Conservation (phyloP, 768 basidiomycete genomes). For the Phanerochaete carnosa region DNA sequence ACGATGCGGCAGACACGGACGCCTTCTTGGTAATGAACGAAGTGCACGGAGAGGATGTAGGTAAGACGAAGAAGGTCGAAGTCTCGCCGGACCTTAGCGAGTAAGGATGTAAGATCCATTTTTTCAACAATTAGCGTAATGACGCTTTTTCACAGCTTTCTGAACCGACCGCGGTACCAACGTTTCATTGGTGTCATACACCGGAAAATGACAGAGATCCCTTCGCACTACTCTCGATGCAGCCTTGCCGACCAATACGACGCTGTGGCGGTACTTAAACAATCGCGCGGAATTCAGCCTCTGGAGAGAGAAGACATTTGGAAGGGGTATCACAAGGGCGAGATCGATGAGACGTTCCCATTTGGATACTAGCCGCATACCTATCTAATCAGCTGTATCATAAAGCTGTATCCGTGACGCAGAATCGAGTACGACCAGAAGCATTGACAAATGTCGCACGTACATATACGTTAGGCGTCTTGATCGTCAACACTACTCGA, state of each 20-base stretch:
- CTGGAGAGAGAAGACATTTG: slow-evolving; percentile 19
- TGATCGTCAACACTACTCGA: too few species aligned
- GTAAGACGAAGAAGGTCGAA: slow-evolving; percentile 16
- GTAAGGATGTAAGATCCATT: slow-evolving; percentile 12
- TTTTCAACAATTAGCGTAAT: background rate
- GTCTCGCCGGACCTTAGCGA: slow-evolving; percentile 17
- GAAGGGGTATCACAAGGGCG: slow-evolving; percentile 12
- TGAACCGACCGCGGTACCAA: slow-evolving; percentile 21
- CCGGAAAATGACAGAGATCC: slow-evolving; percentile 20
- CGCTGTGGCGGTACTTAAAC: slow-evolving; percentile 18
- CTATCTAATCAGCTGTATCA: background rate
- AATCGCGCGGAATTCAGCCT: slow-evolving; percentile 21
- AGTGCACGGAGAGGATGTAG: slow-evolving; percentile 11
- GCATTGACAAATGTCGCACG: too few species aligned
- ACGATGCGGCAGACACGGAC: slow-evolving; percentile 17
- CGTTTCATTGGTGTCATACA: slow-evolving; percentile 30
- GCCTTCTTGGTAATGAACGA: slow-evolving; percentile 18
- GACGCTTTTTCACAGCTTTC: slow-evolving; percentile 11
- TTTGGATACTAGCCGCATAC: slow-evolving; percentile 11
- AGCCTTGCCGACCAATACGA: slow-evolving; percentile 25
- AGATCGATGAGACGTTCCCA: slow-evolving; percentile 20
- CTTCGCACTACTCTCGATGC: slow-evolving; percentile 27
- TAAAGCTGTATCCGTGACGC: background rate
- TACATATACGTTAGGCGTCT: too few species aligned
- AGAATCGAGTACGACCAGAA: too few species aligned